phyloP scores from a whole-genome alignment of 805 yeast species.

The Yarrowia bubula region DNA sequence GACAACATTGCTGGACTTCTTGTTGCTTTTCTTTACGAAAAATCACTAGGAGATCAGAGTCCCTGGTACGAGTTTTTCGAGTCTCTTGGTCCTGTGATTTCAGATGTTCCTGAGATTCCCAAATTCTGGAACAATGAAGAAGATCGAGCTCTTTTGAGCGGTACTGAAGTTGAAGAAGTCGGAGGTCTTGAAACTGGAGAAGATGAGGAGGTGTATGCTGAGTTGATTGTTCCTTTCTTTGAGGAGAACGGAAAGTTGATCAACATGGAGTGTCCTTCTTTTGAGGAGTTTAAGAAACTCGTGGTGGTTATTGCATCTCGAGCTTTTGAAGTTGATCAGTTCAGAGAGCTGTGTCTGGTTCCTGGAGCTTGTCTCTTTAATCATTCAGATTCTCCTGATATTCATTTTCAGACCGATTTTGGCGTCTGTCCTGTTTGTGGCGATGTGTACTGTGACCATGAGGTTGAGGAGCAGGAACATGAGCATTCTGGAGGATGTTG shows the following conservation, averaged over 20 bases:
- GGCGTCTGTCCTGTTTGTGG: slow-evolving; percentile 58
- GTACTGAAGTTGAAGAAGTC: slow-evolving; percentile 60
- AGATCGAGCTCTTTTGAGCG: slow-evolving; percentile 46
- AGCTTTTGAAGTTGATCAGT: slow-evolving; percentile 77
- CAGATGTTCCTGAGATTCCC: slow-evolving; percentile 48
- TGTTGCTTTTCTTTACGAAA: slow-evolving; percentile 70
- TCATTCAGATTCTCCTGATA: slow-evolving; percentile 62
- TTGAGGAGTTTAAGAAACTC: slow-evolving; percentile 29
- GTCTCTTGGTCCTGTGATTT: slow-evolving; percentile 42
- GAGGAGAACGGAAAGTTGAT: slow-evolving; percentile 24
- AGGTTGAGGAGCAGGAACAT: slow-evolving; percentile 30
- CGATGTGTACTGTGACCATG: slow-evolving; percentile 45
- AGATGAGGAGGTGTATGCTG: slow-evolving; percentile 42
- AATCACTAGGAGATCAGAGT: slow-evolving; percentile 53
- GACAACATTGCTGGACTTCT: slow-evolving; percentile 67
- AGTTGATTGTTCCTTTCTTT: slow-evolving; percentile 39
- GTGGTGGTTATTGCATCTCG: slow-evolving; percentile 51
- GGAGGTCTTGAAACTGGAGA: slow-evolving; percentile 57
- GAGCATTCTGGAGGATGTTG: slow-evolving; percentile 19
- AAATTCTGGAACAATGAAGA: slow-evolving; percentile 60
- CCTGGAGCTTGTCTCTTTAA: slow-evolving; percentile 92
- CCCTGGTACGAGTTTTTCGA: slow-evolving; percentile 76
- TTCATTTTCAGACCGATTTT: slow-evolving; percentile 59
- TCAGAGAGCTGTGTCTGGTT: slow-evolving; percentile 70
- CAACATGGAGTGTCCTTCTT: slow-evolving; percentile 32